Evolutionary conservation across 2,329 filamentous ascomycete genomes (phyloP), one percentile per base, ranked within the genome.

Genomic region (Sclerotinia minor): DNA sequence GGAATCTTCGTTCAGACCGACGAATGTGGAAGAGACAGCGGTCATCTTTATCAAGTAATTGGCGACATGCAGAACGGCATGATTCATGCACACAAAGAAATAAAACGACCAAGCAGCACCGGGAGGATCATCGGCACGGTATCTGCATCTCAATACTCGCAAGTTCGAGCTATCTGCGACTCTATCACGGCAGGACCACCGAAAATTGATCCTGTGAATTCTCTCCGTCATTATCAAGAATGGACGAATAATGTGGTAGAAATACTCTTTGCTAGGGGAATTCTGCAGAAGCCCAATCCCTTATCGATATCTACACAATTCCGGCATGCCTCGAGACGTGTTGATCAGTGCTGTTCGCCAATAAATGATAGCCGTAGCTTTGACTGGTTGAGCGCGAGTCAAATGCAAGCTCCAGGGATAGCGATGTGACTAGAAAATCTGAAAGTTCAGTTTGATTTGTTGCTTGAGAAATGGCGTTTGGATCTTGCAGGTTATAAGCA

Each of bases 21-120:
- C 45, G 59, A 65, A 44, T 24, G 41, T 2, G 68, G 68, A 26
- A 44, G 17, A 29, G 59, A 64, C 19, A 49, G 41, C 38, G 65
- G 68, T 19, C 64, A 64, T 65, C 44, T 69, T 21, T 69, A 60
- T 49, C 59, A 69, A 64, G 65, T 68, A 38, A 58, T 38, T 15
- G 58, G 68, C 19, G 53, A 68, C 35, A 69, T 69, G 35, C 59
- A 65, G 13, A 59, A 69, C 19, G 65, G 68, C 45, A 69, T 68
- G 65, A 29, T 58, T 5, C 44, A 69, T 64, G 21, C 24, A 13
- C 59, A 68, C 54, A 69, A 68, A 65, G 65, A 69, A 45, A 53
- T 54, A 13, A 53, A 55, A 50, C 41, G 58, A 44, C 65, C 59
- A 19, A 54, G 55, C 17, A 64, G 54, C 6, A 53, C 59, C 13